Base-by-base conservation (phyloP, 2,329 filamentous ascomycete genomes). In the Harringtonia lauricola region DNA sequence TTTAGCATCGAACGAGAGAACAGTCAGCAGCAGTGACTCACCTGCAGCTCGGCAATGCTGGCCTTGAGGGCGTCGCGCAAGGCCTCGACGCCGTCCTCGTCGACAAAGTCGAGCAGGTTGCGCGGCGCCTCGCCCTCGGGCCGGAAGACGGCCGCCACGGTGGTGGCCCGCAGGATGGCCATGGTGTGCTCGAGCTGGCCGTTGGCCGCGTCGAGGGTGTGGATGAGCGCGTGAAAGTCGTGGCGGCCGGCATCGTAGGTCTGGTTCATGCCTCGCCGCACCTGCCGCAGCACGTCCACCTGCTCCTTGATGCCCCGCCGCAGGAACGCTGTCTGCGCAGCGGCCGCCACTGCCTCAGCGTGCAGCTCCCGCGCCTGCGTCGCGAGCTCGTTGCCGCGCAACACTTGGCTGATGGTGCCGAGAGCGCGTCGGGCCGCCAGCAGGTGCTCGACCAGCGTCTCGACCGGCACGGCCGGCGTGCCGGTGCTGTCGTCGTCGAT, bases 371-470 rank as follows among this genome's bases (percentile, higher is more conserved):
- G 81, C 5, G 88, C 86, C 14, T 76, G 70, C 18, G 78, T 86
- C 36, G 92, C 83, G 44, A 95, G 80, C 56, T 94, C 84, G 57
- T 92, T 89, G 51, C 88, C 89, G 47, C 86, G 84, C 58, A 86
- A 81, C 41, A 95, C 86, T 47, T 85, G 80, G 35, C 72, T 78
- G 59, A 94, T 88, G 12, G 87, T 87, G 15, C 84, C 85, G 5
- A 96, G 74, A 1, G 89, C 89, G 36, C 86, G 79, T 60, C 95
- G 95, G 9, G 90, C 85, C 26, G 83, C 81, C 34, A 95, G 78
- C 30, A 95, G 81, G 63, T 94, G 81, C 42, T 79, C 76, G 44
- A 95, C 85, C 36, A 96, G 78, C 21, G 78, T 79, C 54, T 94
- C 86, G 56, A 94, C 75, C 21, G 73, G 61, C 5, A 71, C 59